These are phyloP conservation scores for Diaporthe sp. DNA, from an alignment of 2,329 filamentous ascomycete genomes.

Conservation along the genomic window DNA sequence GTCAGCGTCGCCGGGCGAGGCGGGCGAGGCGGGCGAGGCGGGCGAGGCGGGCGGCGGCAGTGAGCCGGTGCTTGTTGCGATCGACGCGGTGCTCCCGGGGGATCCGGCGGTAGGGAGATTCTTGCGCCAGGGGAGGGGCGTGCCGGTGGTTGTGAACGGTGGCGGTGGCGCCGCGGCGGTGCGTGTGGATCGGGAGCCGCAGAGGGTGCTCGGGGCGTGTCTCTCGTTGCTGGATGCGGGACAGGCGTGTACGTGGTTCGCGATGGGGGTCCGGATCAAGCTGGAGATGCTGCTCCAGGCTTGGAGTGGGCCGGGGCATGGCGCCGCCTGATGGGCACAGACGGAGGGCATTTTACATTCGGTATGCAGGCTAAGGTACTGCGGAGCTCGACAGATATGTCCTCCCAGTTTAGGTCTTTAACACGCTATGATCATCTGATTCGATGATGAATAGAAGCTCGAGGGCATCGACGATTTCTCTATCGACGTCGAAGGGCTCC, in stretches of 20 bases:
- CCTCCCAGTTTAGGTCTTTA: not conserved
- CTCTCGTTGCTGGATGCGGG: not conserved
- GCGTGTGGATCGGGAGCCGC: not conserved
- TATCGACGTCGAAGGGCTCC: not conserved
- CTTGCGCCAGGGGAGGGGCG: not conserved
- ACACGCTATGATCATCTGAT: not conserved
- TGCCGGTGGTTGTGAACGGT: not conserved
- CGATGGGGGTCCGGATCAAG: conserved; percentile 2
- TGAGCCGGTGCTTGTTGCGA: not conserved
- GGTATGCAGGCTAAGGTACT: too few relatives aligned
- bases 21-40: not conserved
- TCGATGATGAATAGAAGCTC: not conserved
- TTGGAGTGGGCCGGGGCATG: not conserved
- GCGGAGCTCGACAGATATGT: not conserved
- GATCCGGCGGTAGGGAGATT: not conserved
- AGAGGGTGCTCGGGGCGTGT: not conserved
- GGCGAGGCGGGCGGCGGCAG: not conserved
- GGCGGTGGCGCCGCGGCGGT: not conserved
- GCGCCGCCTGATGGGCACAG: not conserved
- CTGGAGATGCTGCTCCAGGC: not conserved
- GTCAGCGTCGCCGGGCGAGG: not conserved
- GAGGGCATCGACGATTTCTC: not conserved
- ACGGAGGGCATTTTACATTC: too few relatives aligned
- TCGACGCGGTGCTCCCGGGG: not conserved
- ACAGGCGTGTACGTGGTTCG: not conserved